Evolutionary conservation across 2,329 filamentous ascomycete genomes (phyloP).

Genomic region (Fusarium napiforme): DNA sequence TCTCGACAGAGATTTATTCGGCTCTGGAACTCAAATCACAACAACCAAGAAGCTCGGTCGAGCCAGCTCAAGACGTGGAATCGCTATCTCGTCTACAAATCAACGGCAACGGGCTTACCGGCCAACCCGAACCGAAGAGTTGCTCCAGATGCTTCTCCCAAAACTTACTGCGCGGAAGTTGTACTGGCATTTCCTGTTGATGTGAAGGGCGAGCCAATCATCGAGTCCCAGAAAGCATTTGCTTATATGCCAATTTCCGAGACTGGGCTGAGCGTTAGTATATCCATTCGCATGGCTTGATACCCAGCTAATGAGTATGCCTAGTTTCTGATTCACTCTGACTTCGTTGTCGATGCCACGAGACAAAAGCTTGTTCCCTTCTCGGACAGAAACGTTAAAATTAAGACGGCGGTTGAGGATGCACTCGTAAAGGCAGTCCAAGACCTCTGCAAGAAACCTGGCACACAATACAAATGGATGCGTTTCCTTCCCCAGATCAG

Average conservation of each 20-base stretch:
- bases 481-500: neutral
- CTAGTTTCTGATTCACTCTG: neutral
- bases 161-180: neutral
- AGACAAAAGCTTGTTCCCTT: accelerated
- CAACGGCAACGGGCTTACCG: neutral
- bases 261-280: neutral
- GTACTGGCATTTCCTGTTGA: neutral
- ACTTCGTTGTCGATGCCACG: neutral
- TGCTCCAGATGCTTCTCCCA: accelerated
- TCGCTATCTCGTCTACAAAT: neutral
- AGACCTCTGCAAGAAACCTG: neutral
- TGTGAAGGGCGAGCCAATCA: neutral
- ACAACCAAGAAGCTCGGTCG: neutral
- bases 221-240: neutral
- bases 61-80: neutral
- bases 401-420: neutral
- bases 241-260: neutral
- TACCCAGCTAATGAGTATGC: neutral
- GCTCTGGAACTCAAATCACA: neutral
- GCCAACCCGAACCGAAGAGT: neutral
- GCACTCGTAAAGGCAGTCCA: neutral
- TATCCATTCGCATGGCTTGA: accelerated
- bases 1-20: neutral
- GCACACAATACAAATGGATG: neutral
- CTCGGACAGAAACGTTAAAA: neutral